Conservation (phyloP, 2,329 filamentous ascomycete species). For the Thielaviopsis populi region DNA sequence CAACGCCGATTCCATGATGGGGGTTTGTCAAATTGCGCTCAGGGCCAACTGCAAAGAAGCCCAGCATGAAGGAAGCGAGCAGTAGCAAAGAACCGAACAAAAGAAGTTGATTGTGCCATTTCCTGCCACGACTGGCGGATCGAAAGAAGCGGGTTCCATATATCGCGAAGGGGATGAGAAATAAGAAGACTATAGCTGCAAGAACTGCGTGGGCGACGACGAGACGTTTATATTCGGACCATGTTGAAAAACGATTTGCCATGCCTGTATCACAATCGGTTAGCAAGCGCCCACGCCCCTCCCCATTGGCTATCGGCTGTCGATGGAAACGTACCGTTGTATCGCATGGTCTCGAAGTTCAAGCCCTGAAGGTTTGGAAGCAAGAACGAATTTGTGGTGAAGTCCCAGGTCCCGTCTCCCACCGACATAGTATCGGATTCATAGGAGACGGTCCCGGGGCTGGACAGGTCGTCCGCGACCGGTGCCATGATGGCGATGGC, state of each 20-base stretch:
- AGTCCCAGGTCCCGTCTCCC: conserved; percentile 74
- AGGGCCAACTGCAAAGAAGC: conserved; percentile 64
- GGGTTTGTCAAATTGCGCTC: conserved; percentile 60
- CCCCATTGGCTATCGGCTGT: not conserved
- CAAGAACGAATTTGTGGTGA: conserved; percentile 59
- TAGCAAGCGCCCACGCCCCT: not conserved
- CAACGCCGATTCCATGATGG: conserved; percentile 70
- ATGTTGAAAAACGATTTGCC: conserved; percentile 60
- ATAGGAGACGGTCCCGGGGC: conserved; percentile 59
- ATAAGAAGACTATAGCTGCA: conserved; percentile 57
- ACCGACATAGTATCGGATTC: conserved; percentile 59
- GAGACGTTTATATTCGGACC: conserved; percentile 55
- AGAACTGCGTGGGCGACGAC: conserved; percentile 58
- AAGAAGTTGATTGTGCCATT: conserved; percentile 60
- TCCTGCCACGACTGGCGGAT: conserved; percentile 45
- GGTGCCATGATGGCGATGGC: conserved; percentile 44
- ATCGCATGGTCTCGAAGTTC: conserved; percentile 69
- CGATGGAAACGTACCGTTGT: conserved; percentile 49
- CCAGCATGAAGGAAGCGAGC: conserved; percentile 58
- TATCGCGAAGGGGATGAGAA: conserved; percentile 59
- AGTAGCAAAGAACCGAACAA: conserved; percentile 51
- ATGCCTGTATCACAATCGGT: conserved; percentile 41
- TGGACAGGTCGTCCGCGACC: conserved; percentile 44
- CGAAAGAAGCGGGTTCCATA: conserved; percentile 59
- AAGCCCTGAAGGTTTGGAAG: conserved; percentile 61